phyloP scores from a whole-genome alignment of 495 filamentous ascomycete genomes.

The Astrothelium subdiscretum region DNA sequence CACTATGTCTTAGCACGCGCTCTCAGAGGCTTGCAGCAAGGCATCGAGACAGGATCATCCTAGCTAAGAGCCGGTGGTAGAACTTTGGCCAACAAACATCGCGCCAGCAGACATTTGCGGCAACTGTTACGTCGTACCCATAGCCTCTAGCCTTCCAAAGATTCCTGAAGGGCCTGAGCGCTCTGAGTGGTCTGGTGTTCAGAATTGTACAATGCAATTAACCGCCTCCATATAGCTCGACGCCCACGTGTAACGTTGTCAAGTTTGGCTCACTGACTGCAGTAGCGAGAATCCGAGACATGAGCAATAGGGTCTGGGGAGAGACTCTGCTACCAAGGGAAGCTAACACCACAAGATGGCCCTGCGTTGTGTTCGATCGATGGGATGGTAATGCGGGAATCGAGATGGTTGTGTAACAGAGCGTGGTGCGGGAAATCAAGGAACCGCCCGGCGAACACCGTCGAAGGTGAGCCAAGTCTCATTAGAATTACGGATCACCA shows the following conservation, averaged over 20 bases:
- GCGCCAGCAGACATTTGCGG: background rate
- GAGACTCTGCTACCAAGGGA: background rate
- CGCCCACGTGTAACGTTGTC: background rate
- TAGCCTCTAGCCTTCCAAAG: background rate
- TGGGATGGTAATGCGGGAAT: background rate
- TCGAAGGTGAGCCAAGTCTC: background rate
- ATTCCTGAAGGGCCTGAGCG: background rate
- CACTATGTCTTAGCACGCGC: background rate
- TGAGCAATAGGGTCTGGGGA: background rate
- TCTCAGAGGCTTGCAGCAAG: background rate
- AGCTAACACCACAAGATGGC: background rate
- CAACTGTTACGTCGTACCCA: background rate
- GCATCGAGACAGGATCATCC: background rate
- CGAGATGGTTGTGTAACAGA: background rate
- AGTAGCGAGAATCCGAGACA: background rate
- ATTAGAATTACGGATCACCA: background rate
- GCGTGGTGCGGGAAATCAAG: background rate
- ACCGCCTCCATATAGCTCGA: background rate
- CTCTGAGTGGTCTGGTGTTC: background rate
- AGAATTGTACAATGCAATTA: background rate
- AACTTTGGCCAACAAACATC: background rate
- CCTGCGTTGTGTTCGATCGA: background rate
- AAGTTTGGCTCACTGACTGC: background rate
- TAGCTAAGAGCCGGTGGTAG: background rate
- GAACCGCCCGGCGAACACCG: background rate